A percentile compares a stretch with the other conserved stretches of the same genome.
Evolutionary conservation across 2,329 filamentous ascomycete genomes (phyloP).

Genomic region (Sphaerulina populicola): DNA sequence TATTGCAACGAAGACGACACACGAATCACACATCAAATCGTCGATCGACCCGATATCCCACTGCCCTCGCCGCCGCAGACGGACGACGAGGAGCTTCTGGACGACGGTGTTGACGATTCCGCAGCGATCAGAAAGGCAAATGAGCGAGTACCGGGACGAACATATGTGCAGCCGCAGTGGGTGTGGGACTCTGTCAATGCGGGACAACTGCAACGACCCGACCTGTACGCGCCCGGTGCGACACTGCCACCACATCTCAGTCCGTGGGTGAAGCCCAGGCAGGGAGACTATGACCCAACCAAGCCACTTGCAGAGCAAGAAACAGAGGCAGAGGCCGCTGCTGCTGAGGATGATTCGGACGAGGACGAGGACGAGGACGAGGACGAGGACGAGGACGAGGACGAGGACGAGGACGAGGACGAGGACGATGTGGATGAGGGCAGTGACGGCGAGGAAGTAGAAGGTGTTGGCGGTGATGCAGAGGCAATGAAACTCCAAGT

Average conservation of each 20-base stretch:
- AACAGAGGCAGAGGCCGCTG: constrained; percentile 72
- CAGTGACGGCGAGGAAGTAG: constrained; percentile 33
- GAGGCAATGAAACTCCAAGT: constrained; percentile 34
- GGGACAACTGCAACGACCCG: constrained; percentile 74
- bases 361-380: constrained; percentile 46
- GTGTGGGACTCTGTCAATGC: constrained; percentile 96
- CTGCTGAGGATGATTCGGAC: constrained; percentile 32
- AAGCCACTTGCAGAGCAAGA: constrained; percentile 79
- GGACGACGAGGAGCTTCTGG: constrained; percentile 38
- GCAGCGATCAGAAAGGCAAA: constrained; percentile 40
- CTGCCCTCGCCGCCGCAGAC: constrained; percentile 35
- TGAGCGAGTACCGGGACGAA: constrained; percentile 77
- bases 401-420: constrained; percentile 41
- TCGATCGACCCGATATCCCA: constrained; percentile 71
- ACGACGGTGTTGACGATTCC: constrained; percentile 53
- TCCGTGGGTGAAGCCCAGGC: constrained; percentile 82
- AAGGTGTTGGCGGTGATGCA: constrained; percentile 30
- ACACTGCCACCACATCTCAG: constrained; percentile 89
- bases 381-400: constrained; percentile 38
- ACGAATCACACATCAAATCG: constrained; percentile 89
- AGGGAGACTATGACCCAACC: constrained; percentile 86
- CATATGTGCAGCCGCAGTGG: constrained; percentile 95
- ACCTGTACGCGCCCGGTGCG: constrained; percentile 82
- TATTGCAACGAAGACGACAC: constrained; percentile 85
- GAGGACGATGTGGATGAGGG: constrained; percentile 40